A percentile compares a stretch with the other conserved stretches of the same genome.
Evolutionary conservation across 225 moss, liverwort and hornwort species (phyloP).

Genomic region (Straminergon stramineum): DNA sequence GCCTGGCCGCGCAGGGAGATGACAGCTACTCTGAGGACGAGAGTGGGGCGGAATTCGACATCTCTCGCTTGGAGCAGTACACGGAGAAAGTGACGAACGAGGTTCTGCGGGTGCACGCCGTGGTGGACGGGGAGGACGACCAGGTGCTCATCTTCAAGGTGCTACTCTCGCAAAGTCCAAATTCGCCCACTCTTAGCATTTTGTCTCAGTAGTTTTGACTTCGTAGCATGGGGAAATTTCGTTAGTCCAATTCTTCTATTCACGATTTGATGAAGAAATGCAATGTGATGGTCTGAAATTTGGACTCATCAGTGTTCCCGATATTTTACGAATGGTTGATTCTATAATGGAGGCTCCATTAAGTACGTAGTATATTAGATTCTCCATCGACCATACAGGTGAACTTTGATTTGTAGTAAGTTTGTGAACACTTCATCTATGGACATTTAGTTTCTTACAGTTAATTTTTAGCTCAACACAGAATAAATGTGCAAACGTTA

Average conservation of each 20-base stretch:
- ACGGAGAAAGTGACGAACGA: conserved; percentile 52
- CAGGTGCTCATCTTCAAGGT: conserved; percentile 83
- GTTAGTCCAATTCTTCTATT: no score
- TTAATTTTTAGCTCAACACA: neutral
- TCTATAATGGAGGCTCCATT: no score
- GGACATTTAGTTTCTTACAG: neutral
- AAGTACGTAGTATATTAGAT: neutral
- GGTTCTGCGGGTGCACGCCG: conserved; percentile 63
- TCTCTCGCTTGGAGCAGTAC: conserved; percentile 62
- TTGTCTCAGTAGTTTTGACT: neutral
- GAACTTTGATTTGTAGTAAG: neutral
- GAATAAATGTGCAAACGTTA: neutral
- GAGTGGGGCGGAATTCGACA: conserved; percentile 25
- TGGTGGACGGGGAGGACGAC: conserved; percentile 74
- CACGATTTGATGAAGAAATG: neutral
- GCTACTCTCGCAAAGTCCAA: neutral
- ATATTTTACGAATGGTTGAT: neutral
- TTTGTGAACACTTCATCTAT: neutral
- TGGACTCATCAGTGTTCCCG: neutral
- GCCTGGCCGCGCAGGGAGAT: neutral
- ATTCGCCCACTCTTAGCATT: neutral
- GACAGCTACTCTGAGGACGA: neutral
- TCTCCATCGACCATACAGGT: neutral
- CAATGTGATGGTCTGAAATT: neutral
- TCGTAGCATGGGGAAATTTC: neutral